Percentiles rank a stretch among this genome's conserved stretches.
These are phyloP conservation scores for Aspergillus sp. DNA, from an alignment of 2,329 filamentous ascomycete genomes.

Conservation along the genomic window DNA sequence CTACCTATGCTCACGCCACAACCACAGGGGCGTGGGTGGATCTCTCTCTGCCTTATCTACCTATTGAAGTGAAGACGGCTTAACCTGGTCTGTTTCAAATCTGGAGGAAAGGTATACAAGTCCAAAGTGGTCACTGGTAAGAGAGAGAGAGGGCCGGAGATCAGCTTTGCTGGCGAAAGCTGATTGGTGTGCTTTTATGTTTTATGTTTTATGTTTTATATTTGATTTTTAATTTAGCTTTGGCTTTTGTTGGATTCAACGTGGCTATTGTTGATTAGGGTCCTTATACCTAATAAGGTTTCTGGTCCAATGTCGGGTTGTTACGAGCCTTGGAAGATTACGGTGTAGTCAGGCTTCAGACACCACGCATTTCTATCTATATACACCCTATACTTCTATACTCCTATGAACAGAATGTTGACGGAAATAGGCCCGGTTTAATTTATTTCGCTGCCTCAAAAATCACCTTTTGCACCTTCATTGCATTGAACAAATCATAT, in stretches of 20 bases:
- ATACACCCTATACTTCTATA: background rate
- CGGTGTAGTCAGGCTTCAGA: too few species aligned
- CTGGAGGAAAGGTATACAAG: background rate
- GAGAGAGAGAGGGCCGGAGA: too few species aligned
- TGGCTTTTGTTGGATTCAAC: background rate
- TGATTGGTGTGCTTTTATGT: background rate
- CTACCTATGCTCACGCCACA: too few species aligned
- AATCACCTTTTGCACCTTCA: conserved; percentile 72
- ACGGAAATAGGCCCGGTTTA: background rate
- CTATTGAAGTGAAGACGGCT: too few species aligned
- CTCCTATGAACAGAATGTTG: background rate
- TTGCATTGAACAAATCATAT: conserved; percentile 70
- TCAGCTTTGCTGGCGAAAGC: background rate
- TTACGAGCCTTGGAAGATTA: too few species aligned
- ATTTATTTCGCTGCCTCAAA: conserved; percentile 53
- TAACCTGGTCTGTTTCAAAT: too few species aligned
- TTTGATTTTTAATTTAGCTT: background rate
- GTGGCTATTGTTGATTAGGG: too few species aligned
- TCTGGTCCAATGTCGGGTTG: too few species aligned
- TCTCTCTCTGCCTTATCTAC: too few species aligned
- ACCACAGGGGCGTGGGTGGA: too few species aligned
- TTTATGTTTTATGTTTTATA: background rate
- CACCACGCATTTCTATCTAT: background rate
- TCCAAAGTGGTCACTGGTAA: background rate
- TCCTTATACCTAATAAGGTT: too few species aligned